phyloP scores from a whole-genome alignment of 2,329 filamentous ascomycete species.

The Aureobasidium sp. region DNA sequence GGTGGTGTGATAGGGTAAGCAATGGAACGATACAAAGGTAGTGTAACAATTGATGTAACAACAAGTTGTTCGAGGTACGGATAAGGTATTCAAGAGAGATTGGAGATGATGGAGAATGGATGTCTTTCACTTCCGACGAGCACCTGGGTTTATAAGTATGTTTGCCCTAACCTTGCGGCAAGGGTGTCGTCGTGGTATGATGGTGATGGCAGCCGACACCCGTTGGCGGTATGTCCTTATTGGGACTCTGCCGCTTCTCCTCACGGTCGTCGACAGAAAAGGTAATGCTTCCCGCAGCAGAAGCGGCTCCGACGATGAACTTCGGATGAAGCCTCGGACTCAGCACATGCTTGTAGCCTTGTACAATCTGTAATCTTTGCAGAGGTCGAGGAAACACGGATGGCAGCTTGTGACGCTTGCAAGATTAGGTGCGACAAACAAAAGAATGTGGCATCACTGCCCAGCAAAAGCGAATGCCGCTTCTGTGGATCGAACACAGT shows the following conservation, averaged over 20 bases:
- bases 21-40: background rate
- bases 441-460: background rate
- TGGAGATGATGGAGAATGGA: background rate
- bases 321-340: background rate
- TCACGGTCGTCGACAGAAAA: background rate
- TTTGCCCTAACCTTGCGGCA: background rate
- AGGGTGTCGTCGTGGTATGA: background rate
- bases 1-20: background rate
- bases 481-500: slow-evolving; percentile 19
- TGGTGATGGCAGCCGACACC: no score
- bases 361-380: background rate
- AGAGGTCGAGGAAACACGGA: no score
- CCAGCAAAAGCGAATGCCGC: background rate
- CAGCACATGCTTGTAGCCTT: background rate
- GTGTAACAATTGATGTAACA: background rate
- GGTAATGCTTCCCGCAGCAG: background rate
- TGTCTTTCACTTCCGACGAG: background rate
- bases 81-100: background rate
- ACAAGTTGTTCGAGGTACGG: background rate
- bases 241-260: background rate
- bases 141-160: background rate
- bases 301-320: background rate
- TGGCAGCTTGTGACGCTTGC: no score
- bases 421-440: background rate
- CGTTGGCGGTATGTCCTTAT: background rate